These are phyloP conservation scores for Clarireedia sp. DNA, from an alignment of 2,329 filamentous ascomycete species.

Conservation along the genomic window DNA sequence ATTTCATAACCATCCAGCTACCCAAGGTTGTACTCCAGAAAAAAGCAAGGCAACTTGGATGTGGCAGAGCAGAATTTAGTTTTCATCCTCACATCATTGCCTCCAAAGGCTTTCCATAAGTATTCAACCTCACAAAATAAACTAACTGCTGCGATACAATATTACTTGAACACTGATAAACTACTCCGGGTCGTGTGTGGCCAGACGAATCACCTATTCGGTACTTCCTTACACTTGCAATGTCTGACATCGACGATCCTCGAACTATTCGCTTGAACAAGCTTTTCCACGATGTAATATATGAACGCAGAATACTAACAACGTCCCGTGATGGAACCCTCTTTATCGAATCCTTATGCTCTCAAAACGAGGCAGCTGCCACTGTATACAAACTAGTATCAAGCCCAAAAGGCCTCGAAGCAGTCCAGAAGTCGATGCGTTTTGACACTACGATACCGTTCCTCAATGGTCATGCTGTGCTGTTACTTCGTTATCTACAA, in stretches of 20 bases:
- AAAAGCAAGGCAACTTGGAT: too few species aligned
- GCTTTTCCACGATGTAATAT: conserved; percentile 34
- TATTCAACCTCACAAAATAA: too few species aligned
- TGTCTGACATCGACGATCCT: conserved; percentile 7
- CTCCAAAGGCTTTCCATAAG: too few species aligned
- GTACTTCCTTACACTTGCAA: background rate
- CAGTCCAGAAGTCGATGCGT: conserved; percentile 36
- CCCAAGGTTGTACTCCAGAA: too few species aligned
- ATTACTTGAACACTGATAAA: too few species aligned
- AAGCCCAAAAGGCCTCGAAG: conserved; percentile 28
- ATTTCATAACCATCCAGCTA: too few species aligned
- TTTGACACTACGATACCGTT: conserved; percentile 37
- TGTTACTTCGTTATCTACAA: conserved; percentile 32
- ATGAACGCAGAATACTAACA: conserved; percentile 33
- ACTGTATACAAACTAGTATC: conserved; percentile 36
- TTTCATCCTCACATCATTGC: too few species aligned
- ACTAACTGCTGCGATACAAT: too few species aligned
- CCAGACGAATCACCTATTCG: background rate
- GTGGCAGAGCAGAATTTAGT: too few species aligned
- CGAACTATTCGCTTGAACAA: conserved; percentile 28
- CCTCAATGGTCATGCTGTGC: conserved; percentile 33
- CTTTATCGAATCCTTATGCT: conserved; percentile 42
- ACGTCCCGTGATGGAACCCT: conserved; percentile 34
- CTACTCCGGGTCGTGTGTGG: too few species aligned
- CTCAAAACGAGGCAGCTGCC: conserved; percentile 33